A percentile compares a stretch with the other conserved stretches of the same genome.
These are phyloP conservation scores for Verticillium dahliae DNA, from an alignment of 2,329 filamentous ascomycete species.

Conservation along the genomic window DNA sequence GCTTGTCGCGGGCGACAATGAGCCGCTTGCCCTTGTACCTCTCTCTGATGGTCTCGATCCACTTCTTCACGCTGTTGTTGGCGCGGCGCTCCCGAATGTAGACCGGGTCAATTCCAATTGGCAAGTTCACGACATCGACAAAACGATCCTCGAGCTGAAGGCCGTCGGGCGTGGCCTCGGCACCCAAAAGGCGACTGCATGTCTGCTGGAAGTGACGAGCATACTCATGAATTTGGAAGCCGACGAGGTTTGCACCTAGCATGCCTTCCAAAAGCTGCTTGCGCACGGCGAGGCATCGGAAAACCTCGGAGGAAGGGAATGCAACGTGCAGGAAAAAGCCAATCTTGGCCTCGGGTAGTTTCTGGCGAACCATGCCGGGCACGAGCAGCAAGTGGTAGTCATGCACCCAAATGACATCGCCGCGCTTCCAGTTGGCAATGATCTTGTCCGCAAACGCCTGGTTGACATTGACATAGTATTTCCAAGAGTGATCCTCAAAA, in stretches of 20 bases:
- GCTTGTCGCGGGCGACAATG: constrained; percentile 89
- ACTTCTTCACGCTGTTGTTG: constrained; percentile 66
- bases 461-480: constrained; percentile 89
- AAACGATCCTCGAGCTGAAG: constrained; percentile 90
- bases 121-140: constrained; percentile 76
- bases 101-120: constrained; percentile 86
- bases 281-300: constrained; percentile 81
- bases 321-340: constrained; percentile 94
- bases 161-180: constrained; percentile 82
- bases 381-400: constrained; percentile 92
- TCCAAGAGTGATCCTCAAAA: constrained; percentile 94
- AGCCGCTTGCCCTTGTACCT: constrained; percentile 83
- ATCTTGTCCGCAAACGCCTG: constrained; percentile 90
- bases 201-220: constrained; percentile 92
- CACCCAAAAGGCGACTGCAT: constrained; percentile 83
- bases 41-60: constrained; percentile 74
- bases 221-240: constrained; percentile 92
- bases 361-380: constrained; percentile 81
- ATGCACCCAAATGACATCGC: constrained; percentile 90
- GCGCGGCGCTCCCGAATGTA: constrained; percentile 66
- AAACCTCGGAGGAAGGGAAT: constrained; percentile 94
- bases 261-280: constrained; percentile 87
- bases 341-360: constrained; percentile 87
- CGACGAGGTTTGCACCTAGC: constrained; percentile 85
- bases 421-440: constrained; percentile 85